Percentiles rank a stretch among this genome's conserved stretches.
Evolutionary conservation across 2,329 filamentous ascomycete species (phyloP).

Genomic region (Chaetomium sp.): DNA sequence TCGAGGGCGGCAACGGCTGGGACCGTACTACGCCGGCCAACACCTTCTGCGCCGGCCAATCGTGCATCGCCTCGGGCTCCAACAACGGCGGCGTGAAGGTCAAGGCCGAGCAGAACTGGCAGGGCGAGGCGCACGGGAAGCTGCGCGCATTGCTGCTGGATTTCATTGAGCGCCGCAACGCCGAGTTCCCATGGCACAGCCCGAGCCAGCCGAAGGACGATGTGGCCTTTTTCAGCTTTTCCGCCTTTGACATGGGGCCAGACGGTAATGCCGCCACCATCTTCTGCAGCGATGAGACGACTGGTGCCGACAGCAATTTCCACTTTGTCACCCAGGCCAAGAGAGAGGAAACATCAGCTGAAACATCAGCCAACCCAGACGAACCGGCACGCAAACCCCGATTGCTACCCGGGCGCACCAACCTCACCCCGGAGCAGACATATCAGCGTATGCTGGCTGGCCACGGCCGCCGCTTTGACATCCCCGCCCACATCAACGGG

Average conservation of each 20-base stretch:
- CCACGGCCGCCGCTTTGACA: not conserved
- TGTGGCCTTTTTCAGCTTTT: conserved; percentile 7
- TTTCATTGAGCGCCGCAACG: not conserved
- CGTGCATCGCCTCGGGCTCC: conserved; percentile 15
- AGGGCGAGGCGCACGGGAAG: conserved; percentile 1
- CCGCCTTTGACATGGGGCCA: not conserved
- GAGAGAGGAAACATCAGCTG: not conserved
- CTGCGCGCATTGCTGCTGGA: not conserved
- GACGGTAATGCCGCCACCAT: not conserved
- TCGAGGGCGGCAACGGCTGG: conserved; percentile 35
- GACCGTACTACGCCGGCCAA: not conserved
- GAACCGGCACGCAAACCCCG: no score
- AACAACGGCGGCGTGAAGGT: not conserved
- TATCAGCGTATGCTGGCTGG: conserved; percentile 1
- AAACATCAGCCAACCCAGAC: no score
- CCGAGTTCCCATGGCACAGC: not conserved
- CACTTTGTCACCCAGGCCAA: conserved; percentile 1
- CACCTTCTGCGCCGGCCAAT: conserved; percentile 29
- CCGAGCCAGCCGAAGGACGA: no score
- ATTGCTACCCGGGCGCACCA: not conserved
- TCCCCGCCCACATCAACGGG: conserved; percentile 4
- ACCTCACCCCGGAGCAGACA: conserved; percentile 10
- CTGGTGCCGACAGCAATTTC: no score
- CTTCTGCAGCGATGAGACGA: not conserved
- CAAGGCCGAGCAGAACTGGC: conserved; percentile 32